These are phyloP conservation scores for Luvunga scandens DNA, from an alignment of 345 rosid species.

Conservation along the genomic window DNA sequence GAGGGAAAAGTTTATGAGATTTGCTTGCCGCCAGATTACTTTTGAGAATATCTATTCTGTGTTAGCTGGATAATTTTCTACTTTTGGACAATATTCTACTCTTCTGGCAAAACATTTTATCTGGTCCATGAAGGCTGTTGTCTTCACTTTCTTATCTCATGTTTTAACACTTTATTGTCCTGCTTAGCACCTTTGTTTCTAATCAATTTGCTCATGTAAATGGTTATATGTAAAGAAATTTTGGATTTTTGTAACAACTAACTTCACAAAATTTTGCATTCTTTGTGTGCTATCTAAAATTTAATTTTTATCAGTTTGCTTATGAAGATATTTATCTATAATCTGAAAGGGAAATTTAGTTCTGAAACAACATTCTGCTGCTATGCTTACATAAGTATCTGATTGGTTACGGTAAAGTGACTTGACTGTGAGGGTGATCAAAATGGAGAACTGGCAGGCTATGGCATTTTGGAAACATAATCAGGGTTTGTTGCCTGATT, in stretches of 20 bases:
- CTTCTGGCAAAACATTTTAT: not conserved
- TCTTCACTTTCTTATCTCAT: not conserved
- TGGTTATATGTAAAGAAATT: constrained; percentile 1
- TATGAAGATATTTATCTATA: constrained; percentile 8
- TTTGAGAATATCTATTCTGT: not conserved
- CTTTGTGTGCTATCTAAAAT: not conserved
- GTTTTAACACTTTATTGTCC: not conserved
- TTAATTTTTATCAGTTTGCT: not conserved
- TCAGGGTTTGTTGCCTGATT: not conserved
- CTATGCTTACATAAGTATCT: not conserved
- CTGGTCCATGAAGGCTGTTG: not conserved
- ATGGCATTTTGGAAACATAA: not conserved
- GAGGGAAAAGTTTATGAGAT: not conserved
- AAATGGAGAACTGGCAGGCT: not conserved
- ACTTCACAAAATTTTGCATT: not conserved
- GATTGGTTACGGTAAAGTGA: not conserved
- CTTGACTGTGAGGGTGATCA: not conserved
- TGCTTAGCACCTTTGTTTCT: not conserved
- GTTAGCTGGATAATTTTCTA: not conserved
- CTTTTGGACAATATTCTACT: not conserved
- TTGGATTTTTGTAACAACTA: not conserved
- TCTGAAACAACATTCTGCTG: not conserved
- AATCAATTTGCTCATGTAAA: constrained; percentile 2
- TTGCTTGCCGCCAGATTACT: not conserved
- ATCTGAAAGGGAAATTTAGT: not conserved